phyloP scores from a whole-genome alignment of 176 grass and related monocot genomes.

The Bromus sterilis region DNA sequence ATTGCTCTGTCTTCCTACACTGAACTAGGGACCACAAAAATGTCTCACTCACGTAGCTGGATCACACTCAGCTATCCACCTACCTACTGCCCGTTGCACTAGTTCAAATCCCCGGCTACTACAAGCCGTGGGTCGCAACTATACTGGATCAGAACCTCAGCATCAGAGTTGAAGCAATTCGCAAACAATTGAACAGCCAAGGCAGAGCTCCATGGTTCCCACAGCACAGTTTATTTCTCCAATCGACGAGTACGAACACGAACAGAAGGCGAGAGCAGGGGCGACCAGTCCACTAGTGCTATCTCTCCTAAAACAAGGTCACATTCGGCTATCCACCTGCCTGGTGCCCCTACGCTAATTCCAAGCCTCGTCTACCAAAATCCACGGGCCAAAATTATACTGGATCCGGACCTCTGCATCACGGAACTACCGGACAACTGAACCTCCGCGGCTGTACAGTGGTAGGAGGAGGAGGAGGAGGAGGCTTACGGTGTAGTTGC shows the following conservation, averaged over 20 bases:
- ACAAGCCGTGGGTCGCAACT: background rate
- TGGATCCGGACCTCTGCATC: background rate
- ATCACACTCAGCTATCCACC: background rate
- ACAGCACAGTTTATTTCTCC: background rate
- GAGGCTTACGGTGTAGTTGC: constrained; percentile 71
- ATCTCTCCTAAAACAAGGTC: background rate
- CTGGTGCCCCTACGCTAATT: background rate
- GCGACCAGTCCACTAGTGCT: background rate
- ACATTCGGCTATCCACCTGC: background rate
- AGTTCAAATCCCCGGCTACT: background rate
- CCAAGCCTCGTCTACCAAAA: background rate
- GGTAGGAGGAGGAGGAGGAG: background rate
- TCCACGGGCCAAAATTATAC: background rate
- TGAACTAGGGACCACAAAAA: too few relatives aligned
- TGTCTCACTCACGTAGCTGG: background rate
- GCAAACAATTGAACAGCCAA: background rate
- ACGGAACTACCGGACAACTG: background rate
- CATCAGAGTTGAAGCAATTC: background rate
- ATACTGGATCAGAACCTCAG: background rate
- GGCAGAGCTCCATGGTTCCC: background rate
- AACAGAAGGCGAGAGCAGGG: too few relatives aligned
- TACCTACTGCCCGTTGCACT: too few relatives aligned
- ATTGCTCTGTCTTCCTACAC: background rate
- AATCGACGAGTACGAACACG: too few relatives aligned
- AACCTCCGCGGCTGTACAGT: background rate